phyloP scores from a whole-genome alignment of 2,329 filamentous ascomycete genomes.

The Neocatenulostroma microsporum region DNA sequence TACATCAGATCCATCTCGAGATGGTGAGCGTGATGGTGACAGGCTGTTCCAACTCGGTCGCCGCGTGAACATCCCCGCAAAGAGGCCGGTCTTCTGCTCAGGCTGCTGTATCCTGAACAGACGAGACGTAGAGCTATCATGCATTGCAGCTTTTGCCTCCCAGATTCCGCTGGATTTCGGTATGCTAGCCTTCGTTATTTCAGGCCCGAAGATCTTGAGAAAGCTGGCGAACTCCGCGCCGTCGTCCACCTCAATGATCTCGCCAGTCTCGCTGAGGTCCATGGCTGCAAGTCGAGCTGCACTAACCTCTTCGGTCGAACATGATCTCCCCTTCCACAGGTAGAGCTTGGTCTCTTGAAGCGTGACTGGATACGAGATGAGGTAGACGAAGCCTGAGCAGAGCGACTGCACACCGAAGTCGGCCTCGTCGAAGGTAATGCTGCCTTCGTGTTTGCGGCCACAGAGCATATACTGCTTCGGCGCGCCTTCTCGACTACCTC shows the following conservation, averaged over 20 bases:
- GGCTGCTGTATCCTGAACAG: conserved; percentile 72
- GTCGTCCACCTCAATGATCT: conserved; percentile 81
- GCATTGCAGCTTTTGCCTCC: conserved; percentile 71
- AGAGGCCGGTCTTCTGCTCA: conserved; percentile 46
- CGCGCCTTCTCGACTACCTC: conserved; percentile 61
- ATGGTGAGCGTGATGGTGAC: conserved; percentile 24
- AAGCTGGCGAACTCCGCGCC: conserved; percentile 53
- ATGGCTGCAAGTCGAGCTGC: conserved; percentile 86
- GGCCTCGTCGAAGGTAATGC: conserved; percentile 89
- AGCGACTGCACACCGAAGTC: conserved; percentile 67
- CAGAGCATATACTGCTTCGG: conserved; percentile 77
- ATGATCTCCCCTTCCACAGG: conserved; percentile 88
- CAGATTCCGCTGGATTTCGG: conserved; percentile 65
- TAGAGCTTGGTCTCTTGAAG: conserved; percentile 64
- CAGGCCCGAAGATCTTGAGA: conserved; percentile 22
- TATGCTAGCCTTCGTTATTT: conserved; percentile 19
- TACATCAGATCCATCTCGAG: conserved; percentile 28
- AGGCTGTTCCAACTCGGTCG: conserved; percentile 29
- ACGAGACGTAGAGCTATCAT: conserved; percentile 66
- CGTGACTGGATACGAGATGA: conserved; percentile 55
- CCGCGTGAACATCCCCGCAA: conserved; percentile 22
- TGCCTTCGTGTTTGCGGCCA: conserved; percentile 73
- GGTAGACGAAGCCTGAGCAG: conserved; percentile 81
- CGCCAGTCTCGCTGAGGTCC: conserved; percentile 81
- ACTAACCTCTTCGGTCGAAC: conserved; percentile 76